Evolutionary conservation across 179 eudicot genomes (phyloP).

Genomic region (Vitellaria paradoxa): DNA sequence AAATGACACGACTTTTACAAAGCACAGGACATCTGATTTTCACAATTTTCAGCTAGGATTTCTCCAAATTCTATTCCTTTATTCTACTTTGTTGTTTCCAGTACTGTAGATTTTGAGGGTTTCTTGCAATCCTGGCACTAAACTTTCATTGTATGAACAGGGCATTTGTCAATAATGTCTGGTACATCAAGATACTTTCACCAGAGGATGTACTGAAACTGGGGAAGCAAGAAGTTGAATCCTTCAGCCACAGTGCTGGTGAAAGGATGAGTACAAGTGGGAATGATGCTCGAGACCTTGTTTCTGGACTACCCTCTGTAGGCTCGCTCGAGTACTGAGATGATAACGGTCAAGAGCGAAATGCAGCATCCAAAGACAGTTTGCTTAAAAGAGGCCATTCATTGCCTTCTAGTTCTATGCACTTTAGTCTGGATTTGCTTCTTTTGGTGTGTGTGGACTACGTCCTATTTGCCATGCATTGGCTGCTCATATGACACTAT

Average conservation of each 20-base stretch:
- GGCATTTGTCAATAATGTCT: constrained; percentile 95
- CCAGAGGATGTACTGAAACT: constrained; percentile 90
- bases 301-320: constrained; percentile 36
- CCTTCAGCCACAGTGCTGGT: constrained; percentile 33
- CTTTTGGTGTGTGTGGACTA: background rate
- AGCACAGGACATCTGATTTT: background rate
- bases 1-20: background rate
- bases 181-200: constrained; percentile 96
- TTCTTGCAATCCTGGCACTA: too few species aligned
- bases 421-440: background rate
- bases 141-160: constrained; percentile 30
- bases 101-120: too few species aligned
- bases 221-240: constrained; percentile 69
- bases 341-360: too few species aligned
- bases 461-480: background rate
- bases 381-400: background rate
- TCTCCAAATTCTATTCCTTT: background rate
- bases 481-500: background rate
- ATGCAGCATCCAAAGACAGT: background rate
- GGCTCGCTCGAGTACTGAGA: constrained; percentile 43
- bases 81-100: background rate
- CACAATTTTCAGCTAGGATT: background rate
- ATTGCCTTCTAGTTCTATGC: background rate
- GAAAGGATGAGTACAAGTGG: constrained; percentile 24
- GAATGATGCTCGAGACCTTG: constrained; percentile 31